Evolutionary conservation across 2,329 filamentous ascomycete genomes (phyloP).

Genomic region (Alternaria sp.): DNA sequence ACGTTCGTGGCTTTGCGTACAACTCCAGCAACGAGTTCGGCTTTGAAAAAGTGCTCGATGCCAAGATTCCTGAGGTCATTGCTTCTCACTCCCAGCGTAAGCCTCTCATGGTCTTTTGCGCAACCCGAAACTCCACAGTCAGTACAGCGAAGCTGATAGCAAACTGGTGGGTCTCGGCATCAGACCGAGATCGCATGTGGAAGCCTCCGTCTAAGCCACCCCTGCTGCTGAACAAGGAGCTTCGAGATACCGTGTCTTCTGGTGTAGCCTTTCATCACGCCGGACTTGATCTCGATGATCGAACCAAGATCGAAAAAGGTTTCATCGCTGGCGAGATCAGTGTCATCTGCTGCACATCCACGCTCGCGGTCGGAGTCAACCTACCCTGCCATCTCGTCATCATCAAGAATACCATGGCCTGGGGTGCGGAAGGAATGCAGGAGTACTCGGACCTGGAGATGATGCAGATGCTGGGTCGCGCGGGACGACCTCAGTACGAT

Average conservation of each 20-base stretch:
- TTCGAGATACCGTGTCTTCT: slow-evolving; percentile 61
- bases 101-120: slow-evolving; percentile 84
- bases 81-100: slow-evolving; percentile 71
- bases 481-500: slow-evolving; percentile 84
- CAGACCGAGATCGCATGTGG: slow-evolving; percentile 66
- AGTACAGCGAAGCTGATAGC: slow-evolving; percentile 72
- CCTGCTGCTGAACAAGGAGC: slow-evolving; percentile 63
- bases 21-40: slow-evolving; percentile 71
- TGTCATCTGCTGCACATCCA: slow-evolving; percentile 87
- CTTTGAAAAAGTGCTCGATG: slow-evolving; percentile 74
- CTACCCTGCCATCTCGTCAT: slow-evolving; percentile 83
- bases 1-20: slow-evolving; percentile 74
- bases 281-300: slow-evolving; percentile 70
- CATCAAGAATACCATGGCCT: slow-evolving; percentile 76
- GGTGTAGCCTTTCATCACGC: slow-evolving; percentile 87
- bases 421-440: slow-evolving; percentile 61
- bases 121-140: slow-evolving; percentile 74
- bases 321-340: slow-evolving; percentile 75
- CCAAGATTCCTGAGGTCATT: slow-evolving; percentile 70
- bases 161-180: slow-evolving; percentile 66
- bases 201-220: slow-evolving; percentile 60
- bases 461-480: slow-evolving; percentile 90
- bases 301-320: slow-evolving; percentile 68
- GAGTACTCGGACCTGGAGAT: slow-evolving; percentile 84
- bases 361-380: slow-evolving; percentile 82